These are phyloP conservation scores for Teratosphaeria viscida DNA, from an alignment of 2,329 filamentous ascomycete genomes.

Conservation along the genomic window DNA sequence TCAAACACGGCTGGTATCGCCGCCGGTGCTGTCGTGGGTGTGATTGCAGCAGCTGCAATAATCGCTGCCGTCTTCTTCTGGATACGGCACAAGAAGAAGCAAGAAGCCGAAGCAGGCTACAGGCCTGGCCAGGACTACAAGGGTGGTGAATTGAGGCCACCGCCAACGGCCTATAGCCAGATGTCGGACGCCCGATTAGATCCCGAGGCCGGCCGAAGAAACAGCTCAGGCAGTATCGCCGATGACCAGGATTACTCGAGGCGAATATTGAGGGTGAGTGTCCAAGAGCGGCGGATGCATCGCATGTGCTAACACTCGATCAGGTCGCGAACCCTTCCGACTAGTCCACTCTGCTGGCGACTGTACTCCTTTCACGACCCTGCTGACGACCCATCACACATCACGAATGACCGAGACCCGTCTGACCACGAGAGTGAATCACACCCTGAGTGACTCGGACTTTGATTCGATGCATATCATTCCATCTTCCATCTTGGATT, in stretches of 20 bases:
- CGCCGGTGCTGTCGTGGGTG: constrained; percentile 76
- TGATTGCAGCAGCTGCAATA: constrained; percentile 57
- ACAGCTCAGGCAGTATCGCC: constrained; percentile 86
- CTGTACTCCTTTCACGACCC: too few species aligned
- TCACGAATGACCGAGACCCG: background rate
- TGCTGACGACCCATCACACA: background rate
- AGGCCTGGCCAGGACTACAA: constrained; percentile 65
- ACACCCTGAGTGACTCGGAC: background rate
- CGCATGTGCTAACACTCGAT: background rate
- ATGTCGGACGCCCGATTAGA: constrained; percentile 79
- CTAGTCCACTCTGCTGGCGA: background rate
- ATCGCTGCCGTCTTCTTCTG: constrained; percentile 62
- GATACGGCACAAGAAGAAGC: constrained; percentile 64
- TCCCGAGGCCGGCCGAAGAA: constrained; percentile 46
- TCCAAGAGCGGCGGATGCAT: background rate
- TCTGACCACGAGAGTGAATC: background rate
- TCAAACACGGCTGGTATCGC: constrained; percentile 74
- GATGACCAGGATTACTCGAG: constrained; percentile 96
- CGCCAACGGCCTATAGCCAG: constrained; percentile 54
- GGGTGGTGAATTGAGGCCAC: constrained; percentile 45
- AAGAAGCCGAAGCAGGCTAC: constrained; percentile 74
- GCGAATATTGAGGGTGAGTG: constrained; percentile 78
- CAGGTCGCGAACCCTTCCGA: background rate
- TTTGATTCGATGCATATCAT: background rate
- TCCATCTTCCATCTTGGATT: background rate